Percentiles rank a stretch among this genome's conserved stretches.
Evolutionary conservation across 2,329 filamentous ascomycete species (phyloP).

Genomic region (Aureobasidium melanogenum): DNA sequence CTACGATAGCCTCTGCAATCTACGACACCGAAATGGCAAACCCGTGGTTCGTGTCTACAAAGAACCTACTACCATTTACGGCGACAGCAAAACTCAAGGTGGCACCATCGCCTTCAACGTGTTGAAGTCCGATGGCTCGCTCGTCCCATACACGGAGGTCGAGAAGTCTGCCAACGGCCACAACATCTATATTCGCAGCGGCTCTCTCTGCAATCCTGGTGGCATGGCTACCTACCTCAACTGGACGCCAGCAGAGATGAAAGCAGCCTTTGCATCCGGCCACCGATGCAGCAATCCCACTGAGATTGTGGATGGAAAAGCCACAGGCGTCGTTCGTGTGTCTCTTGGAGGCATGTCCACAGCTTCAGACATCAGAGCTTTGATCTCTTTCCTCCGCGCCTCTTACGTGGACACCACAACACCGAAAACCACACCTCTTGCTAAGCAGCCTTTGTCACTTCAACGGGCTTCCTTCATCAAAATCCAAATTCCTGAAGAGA

Average conservation of each 20-base stretch:
- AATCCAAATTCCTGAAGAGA: background rate
- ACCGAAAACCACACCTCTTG: background rate
- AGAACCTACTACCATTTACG: constrained; percentile 31
- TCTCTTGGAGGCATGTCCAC: constrained; percentile 91
- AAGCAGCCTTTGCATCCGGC: constrained; percentile 73
- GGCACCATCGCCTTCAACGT: constrained; percentile 82
- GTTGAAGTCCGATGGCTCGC: constrained; percentile 56
- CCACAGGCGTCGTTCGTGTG: constrained; percentile 75
- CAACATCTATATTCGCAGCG: constrained; percentile 76
- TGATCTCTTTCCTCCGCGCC: constrained; percentile 41
- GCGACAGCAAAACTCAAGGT: constrained; percentile 46
- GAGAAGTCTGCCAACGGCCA: constrained; percentile 76
- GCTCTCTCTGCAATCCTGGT: constrained; percentile 85
- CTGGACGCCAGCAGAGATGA: constrained; percentile 73
- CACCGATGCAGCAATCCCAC: constrained; percentile 76
- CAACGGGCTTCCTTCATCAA: constrained; percentile 3
- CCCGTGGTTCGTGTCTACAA: constrained; percentile 60
- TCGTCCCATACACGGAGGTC: constrained; percentile 74
- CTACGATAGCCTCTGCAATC: constrained; percentile 45
- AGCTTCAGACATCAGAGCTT: constrained; percentile 59
- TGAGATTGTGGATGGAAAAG: constrained; percentile 74
- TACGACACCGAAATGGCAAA: constrained; percentile 62
- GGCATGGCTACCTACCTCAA: constrained; percentile 66
- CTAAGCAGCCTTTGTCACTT: background rate
- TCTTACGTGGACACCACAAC: constrained; percentile 22